These are phyloP conservation scores for Tulasnella sp. DNA, from an alignment of 768 basidiomycete genomes.

Conservation along the genomic window DNA sequence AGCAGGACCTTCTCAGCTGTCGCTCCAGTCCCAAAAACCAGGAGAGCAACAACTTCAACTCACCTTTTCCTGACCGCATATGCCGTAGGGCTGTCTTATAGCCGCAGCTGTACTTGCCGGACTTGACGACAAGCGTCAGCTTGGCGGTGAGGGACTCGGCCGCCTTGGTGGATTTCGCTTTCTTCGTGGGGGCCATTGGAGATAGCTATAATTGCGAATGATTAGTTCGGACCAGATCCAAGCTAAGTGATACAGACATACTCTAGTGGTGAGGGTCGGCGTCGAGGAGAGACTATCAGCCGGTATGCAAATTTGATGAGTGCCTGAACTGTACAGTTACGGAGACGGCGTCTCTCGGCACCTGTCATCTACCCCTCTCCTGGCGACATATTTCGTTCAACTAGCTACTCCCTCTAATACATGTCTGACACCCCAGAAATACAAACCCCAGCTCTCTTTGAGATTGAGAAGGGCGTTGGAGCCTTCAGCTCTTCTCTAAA, in stretches of 20 bases:
- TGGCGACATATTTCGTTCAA: too few species aligned
- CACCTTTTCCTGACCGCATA: constrained; percentile 97
- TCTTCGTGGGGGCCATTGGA: constrained; percentile 88
- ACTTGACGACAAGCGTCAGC: constrained; percentile 95
- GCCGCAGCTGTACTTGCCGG: constrained; percentile 92
- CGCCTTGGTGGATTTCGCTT: constrained; percentile 87
- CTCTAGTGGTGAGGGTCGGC: constrained; percentile 4
- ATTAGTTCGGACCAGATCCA: background rate
- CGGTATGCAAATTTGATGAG: constrained; percentile 5
- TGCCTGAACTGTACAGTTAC: constrained; percentile 1
- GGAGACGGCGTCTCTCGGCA: background rate
- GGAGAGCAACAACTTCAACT: constrained; percentile 31
- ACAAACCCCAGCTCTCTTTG: constrained; percentile 29
- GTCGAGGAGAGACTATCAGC: background rate
- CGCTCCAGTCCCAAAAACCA: constrained; percentile 80
- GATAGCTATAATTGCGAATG: background rate
- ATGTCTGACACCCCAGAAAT: constrained; percentile 25
- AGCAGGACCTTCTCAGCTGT: constrained; percentile 99
- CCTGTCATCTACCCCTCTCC: too few species aligned
- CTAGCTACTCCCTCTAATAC: too few species aligned
- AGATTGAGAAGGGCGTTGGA: constrained; percentile 31
- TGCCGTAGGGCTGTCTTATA: constrained; percentile 98
- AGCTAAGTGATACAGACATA: background rate
- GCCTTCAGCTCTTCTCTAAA: constrained; percentile 32
- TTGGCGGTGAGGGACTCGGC: constrained; percentile 88